Conservation (phyloP, 768 basidiomycete genomes). For the Crepidotus variabilis region DNA sequence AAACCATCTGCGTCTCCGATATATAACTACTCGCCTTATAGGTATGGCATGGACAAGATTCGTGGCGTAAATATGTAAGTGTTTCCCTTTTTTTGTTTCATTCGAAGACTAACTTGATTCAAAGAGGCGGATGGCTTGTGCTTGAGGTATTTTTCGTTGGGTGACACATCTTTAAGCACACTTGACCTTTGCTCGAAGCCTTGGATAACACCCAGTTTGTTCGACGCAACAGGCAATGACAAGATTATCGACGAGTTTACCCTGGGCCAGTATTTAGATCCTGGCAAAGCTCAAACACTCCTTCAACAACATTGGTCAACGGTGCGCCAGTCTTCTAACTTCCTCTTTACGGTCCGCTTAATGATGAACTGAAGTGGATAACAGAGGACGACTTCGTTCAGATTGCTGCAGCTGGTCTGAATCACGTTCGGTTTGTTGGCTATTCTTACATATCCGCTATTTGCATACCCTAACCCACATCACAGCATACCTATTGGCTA, state of each 20-base stretch:
- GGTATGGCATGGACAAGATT: conserved; percentile 21
- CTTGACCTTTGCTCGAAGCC: conserved; percentile 16
- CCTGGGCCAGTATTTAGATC: conserved; percentile 33
- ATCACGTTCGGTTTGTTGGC: conserved; percentile 57
- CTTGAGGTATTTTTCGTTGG: conserved; percentile 15
- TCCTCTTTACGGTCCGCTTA: not conserved
- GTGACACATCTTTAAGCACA: not conserved
- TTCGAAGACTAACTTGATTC: conserved; percentile 2
- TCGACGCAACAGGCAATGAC: conserved; percentile 22
- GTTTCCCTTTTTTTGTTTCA: not conserved
- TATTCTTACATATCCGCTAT: not conserved
- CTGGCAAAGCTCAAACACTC: conserved; percentile 29
- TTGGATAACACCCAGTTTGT: conserved; percentile 27
- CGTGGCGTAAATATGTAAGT: conserved; percentile 25
- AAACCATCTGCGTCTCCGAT: conserved; percentile 9
- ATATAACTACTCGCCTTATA: conserved; percentile 11
- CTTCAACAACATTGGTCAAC: conserved; percentile 46
- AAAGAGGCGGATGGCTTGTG: conserved; percentile 25
- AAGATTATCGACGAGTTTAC: conserved; percentile 23
- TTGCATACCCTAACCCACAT: not conserved
- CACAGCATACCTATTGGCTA: conserved; percentile 67
- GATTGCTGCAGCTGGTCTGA: conserved; percentile 64
- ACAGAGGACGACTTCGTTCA: conserved; percentile 67
- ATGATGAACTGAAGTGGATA: conserved; percentile 25
- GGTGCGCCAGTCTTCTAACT: conserved; percentile 5